Evolutionary conservation across 1,284 basidiomycete genomes (phyloP).

Genomic region (Vanrija sp.): DNA sequence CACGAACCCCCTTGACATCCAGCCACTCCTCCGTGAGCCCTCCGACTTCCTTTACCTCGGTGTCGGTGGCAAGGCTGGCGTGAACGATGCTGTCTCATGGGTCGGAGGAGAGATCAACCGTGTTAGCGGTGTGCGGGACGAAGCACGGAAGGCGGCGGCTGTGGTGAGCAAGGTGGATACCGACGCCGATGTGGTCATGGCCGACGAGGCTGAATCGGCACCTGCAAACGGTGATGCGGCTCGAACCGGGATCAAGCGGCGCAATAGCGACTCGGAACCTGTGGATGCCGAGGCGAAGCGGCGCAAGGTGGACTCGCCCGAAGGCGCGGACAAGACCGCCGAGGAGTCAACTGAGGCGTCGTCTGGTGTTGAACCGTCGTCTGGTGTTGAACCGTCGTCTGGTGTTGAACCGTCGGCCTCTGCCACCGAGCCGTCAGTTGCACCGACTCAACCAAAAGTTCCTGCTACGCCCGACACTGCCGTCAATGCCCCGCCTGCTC

Average conservation of each 20-base stretch:
- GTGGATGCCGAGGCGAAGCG: neutral
- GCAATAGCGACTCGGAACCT: neutral
- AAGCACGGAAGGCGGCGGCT: neutral
- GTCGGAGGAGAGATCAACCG: conserved; percentile 27
- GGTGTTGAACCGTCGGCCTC: too few species aligned
- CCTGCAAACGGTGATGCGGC: neutral
- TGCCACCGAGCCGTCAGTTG: too few species aligned
- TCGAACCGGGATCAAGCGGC: neutral
- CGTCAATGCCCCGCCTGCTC: neutral
- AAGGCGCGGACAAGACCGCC: neutral
- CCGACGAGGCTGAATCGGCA: neutral
- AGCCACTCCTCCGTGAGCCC: conserved; percentile 30
- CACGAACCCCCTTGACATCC: conserved; percentile 34
- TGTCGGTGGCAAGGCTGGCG: conserved; percentile 30
- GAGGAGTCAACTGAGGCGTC: too few species aligned
- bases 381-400: too few species aligned
- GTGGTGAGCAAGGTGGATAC: neutral
- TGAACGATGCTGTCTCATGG: conserved; percentile 29
- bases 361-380: too few species aligned
- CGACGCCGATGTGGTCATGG: neutral
- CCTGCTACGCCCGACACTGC: neutral
- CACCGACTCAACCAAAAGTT: too few species aligned
- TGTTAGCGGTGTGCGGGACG: conserved; percentile 5
- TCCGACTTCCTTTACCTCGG: conserved; percentile 36
- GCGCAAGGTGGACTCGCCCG: neutral